Base-by-base conservation (phyloP, 208 protist species). In the Crithidia fasciculata region DNA sequence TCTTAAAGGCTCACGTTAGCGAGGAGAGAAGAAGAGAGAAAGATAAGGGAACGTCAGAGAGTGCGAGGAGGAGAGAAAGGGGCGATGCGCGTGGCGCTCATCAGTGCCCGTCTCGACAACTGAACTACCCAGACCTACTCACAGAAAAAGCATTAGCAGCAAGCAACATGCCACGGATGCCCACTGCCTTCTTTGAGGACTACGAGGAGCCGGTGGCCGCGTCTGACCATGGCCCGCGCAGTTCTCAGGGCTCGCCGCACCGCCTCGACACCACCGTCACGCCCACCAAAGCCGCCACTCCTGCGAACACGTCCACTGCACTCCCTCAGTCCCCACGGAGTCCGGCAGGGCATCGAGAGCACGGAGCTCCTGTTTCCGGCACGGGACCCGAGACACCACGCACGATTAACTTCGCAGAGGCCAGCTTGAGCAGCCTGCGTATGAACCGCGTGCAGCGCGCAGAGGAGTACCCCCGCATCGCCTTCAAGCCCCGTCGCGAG, bases 191-290 rank as follows among this genome's bases (percentile, higher is more conserved):
- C n/a, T 59, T 53, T 19, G 65, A 61, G 65, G 65, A 61, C 18
- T 70, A 53, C 65, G 65, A 70, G 43, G 65, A 70, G 41, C 65
- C 63, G 15, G 50, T 69, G 50, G 40, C 52, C 39, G 40, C 50
- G 37, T 13, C 56, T 3, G 63, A 19, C 7, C 36, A n/a, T 15
- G 10, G 36, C 49, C 8, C 39, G 37, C 63, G 10, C 28, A 37
- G 47, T 12, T 8, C 50, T 36, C 63, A 13, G 4, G 18, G 39
- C 63, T 49, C 39, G 4, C 2, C 63, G 16, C 36, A 45, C 2
- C 15, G 41, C 4, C 0, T 6, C 61, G 37, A 66, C 61, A 66
- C 18, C 45, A 16, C 45, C 18, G 28, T 28, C 28, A 28, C 28
- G 28, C 28, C 28, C 28, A 28, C 28, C 28, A 28, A 28, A 0